Conservation (phyloP, 164 flowering plant species). For the Chimonanthus praecox region DNA sequence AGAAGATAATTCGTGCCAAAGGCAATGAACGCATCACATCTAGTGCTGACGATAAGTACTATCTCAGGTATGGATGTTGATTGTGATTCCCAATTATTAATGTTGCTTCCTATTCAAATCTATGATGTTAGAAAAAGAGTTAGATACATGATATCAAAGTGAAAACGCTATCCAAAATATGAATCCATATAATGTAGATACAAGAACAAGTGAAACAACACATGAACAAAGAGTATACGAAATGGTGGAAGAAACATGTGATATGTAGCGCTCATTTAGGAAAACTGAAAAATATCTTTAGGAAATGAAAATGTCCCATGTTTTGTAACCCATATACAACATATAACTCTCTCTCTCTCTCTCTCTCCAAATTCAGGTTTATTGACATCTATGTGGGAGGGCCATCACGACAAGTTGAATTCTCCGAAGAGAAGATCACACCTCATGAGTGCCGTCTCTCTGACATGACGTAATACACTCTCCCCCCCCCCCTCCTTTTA, state of each 20-base stretch:
- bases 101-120: background rate
- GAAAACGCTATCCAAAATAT: no score
- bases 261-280: no score
- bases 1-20: slow-evolving; percentile 66
- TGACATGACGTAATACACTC: slow-evolving; percentile 52
- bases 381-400: slow-evolving; percentile 52
- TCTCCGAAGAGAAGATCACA: slow-evolving; percentile 24
- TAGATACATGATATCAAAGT: no score
- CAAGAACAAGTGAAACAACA: no score
- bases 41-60: slow-evolving; percentile 31
- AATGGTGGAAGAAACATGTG: no score
- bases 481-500: background rate
- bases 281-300: no score
- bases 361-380: slow-evolving; percentile 32
- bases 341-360: no score
- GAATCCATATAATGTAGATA: no score
- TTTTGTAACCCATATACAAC: no score
- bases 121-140: background rate
- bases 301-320: no score
- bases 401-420: slow-evolving; percentile 41
- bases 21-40: slow-evolving; percentile 37
- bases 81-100: background rate
- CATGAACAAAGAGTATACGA: no score
- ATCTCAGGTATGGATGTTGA: slow-evolving; percentile 32
- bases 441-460: slow-evolving; percentile 83